Evolutionary conservation across 345 rosid genomes (phyloP).

Genomic region (Ceriops tagal): DNA sequence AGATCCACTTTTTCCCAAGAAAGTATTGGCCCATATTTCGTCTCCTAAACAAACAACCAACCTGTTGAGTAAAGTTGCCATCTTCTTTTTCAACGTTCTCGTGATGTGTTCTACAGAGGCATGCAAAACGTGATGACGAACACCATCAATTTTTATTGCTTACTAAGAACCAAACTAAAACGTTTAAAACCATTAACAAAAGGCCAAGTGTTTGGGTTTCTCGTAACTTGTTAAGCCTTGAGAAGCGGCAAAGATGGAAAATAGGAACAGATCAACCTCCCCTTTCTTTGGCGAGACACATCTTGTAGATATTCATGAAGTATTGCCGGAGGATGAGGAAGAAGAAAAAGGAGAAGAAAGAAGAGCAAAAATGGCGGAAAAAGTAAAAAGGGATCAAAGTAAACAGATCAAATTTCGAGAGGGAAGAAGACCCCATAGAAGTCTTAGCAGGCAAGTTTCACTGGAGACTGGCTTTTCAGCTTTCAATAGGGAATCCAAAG

Average conservation of each 20-base stretch:
- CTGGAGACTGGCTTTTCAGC: slow-evolving; percentile 85
- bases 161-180: not conserved
- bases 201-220: not conserved
- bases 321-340: slow-evolving; percentile 46
- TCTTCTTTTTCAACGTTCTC: slow-evolving; percentile 18
- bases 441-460: slow-evolving; percentile 74
- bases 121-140: not conserved
- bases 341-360: slow-evolving; percentile 30
- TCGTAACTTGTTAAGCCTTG: not conserved
- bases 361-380: slow-evolving; percentile 23
- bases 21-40: slow-evolving; percentile 29
- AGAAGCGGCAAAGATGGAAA: slow-evolving; percentile 19
- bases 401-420: slow-evolving; percentile 41
- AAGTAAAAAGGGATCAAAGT: slow-evolving; percentile 23
- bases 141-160: not conserved
- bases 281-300: slow-evolving; percentile 26
- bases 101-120: slow-evolving; percentile 24
- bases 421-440: slow-evolving; percentile 36
- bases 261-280: slow-evolving; percentile 15
- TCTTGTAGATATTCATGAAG: slow-evolving; percentile 70
- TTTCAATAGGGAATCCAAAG: slow-evolving; percentile 46
- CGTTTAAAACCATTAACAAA: not conserved
- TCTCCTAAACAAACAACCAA: slow-evolving; percentile 10
- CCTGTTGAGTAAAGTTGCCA: slow-evolving; percentile 1
- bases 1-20: slow-evolving; percentile 8